Evolutionary conservation across 139 green algal genomes (phyloP).

Genomic region (Picochlorum sp.): DNA sequence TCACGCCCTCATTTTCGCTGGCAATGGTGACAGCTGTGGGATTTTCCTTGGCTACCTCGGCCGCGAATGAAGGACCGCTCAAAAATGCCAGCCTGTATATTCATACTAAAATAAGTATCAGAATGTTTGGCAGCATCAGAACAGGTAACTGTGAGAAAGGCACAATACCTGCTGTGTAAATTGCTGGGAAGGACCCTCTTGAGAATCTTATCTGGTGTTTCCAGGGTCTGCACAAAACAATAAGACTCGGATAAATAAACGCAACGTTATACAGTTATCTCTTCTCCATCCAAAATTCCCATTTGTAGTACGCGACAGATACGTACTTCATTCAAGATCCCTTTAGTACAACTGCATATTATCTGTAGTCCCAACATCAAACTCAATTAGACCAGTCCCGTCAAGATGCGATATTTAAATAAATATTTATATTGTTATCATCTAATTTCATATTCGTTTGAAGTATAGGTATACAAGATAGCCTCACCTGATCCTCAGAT

Average conservation of each 20-base stretch:
- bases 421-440: too few species aligned
- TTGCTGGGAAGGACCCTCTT: slow-evolving; percentile 33
- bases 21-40: slow-evolving; percentile 49
- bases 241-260: neutral
- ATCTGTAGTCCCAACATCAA: slow-evolving; percentile 21
- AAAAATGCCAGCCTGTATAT: slow-evolving; percentile 36
- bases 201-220: slow-evolving; percentile 59
- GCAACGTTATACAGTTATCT: neutral
- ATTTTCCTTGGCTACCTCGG: slow-evolving; percentile 32
- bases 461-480: too few species aligned
- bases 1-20: slow-evolving; percentile 19
- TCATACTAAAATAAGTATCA: neutral
- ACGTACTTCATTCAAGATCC: slow-evolving; percentile 7
- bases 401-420: too few species aligned
- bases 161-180: slow-evolving; percentile 6
- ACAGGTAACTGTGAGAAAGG: neutral
- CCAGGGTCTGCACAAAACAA: slow-evolving; percentile 27
- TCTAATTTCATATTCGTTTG: too few species aligned
- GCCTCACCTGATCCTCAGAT: slow-evolving; percentile 11
- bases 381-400: slow-evolving; percentile 24
- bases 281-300: too few species aligned
- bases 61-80: slow-evolving; percentile 46
- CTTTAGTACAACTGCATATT: slow-evolving; percentile 20
- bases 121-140: neutral
- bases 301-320: neutral